These are phyloP conservation scores for Persicaria maculosa DNA, from an alignment of 148 eudicot species.

Conservation along the genomic window DNA sequence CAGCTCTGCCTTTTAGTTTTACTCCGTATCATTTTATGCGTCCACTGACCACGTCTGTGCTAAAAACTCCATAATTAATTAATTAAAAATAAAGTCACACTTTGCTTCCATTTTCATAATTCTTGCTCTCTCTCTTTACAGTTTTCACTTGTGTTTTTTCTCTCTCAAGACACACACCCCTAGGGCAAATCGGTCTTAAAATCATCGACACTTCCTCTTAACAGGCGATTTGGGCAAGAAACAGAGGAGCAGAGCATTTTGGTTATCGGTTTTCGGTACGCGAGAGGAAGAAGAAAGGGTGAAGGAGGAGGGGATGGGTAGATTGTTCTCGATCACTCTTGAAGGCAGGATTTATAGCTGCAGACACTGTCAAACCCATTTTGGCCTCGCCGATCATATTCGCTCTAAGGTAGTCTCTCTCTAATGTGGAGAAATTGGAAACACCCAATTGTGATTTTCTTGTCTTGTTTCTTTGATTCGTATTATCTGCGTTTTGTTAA, in stretches of 20 bases:
- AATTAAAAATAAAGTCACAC: neutral
- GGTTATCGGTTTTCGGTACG: neutral
- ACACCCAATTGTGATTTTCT: neutral
- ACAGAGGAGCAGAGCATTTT: neutral
- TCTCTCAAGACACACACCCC: neutral
- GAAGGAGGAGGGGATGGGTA: slow-evolving; percentile 40
- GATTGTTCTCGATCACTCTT: slow-evolving; percentile 47
- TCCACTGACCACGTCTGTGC: too few species aligned
- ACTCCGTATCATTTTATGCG: too few species aligned
- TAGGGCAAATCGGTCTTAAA: neutral
- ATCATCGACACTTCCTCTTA: neutral
- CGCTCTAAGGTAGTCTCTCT: slow-evolving; percentile 40
- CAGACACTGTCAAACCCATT: slow-evolving; percentile 58
- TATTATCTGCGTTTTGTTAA: neutral
- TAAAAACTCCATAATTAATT: too few species aligned
- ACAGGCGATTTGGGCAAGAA: neutral
- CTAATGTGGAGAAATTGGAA: neutral
- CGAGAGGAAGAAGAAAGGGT: neutral
- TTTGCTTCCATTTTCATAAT: neutral
- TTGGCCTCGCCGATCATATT: slow-evolving; percentile 44
- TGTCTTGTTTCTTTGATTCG: neutral
- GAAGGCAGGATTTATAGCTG: slow-evolving; percentile 59
- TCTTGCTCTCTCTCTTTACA: neutral
- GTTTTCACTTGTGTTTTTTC: neutral
- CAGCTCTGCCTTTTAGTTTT: too few species aligned